Base-by-base conservation (phyloP, 2,329 filamentous ascomycete species). In the Aspergillus clavatus region DNA sequence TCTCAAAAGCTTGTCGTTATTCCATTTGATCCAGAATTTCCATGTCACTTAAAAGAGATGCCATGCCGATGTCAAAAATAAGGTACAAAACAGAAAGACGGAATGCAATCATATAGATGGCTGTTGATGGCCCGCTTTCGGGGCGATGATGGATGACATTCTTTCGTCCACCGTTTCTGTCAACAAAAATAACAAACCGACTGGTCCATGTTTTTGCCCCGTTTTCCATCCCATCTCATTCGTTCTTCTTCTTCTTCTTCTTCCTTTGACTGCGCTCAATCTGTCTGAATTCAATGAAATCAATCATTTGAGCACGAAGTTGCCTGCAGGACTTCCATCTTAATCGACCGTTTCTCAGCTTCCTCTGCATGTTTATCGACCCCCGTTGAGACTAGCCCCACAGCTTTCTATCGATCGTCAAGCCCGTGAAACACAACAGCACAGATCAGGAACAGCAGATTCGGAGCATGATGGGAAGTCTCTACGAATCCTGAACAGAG, bases 401-500 rank as follows among this genome's bases (percentile, higher is more conserved):
- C 50, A 44, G 35, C 38, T 38, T 26, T 38, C 33, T 38, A 23
- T 42, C 22, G 39, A 43, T 43, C 22, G 29, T 42, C 28, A 28
- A 45, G 40, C 45, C 35, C 28, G 40, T 38, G 46, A 38, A 35
- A 27, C 33, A 29, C 21, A 28, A n/a, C 23, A 35, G n/a, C n/a
- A n/a, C n/a, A n/a, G 14, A 19, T 11, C 7, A 28, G 26, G 28
- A 35, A 47, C 42, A 16, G 35, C 40, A 36, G 36, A 38, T 40
- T 24, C 38, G 29, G 38, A 40, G 28, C 46, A 51, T 24, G 28
- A 57, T 57, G 53, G 47, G 27, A 29, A 16, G 28, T 39, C 42
- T 40, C 39, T 46, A 46, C 44, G 28, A 40, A 28, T 46, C 40
- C 39, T 57, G 44, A 56, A 51, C 51, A 19, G 44, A 47, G 42